These are phyloP conservation scores for Magnaporthales sp. DNA, from an alignment of 2,329 filamentous ascomycete species.

Conservation along the genomic window DNA sequence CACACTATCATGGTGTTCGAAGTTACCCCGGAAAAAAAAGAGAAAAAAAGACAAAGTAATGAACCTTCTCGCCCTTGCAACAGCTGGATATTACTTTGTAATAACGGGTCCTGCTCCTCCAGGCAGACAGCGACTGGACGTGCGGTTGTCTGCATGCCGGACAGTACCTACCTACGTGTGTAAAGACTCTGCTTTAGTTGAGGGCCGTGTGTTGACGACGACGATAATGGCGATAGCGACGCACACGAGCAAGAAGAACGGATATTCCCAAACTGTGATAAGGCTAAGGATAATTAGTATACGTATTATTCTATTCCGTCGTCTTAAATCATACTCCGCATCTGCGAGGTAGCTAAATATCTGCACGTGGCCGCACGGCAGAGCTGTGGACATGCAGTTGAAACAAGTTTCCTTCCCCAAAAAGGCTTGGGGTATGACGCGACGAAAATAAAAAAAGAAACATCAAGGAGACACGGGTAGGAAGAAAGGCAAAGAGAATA, in stretches of 20 bases:
- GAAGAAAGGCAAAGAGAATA: constrained; percentile 8
- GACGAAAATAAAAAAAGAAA: not conserved
- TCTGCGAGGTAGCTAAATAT: not conserved
- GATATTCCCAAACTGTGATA: not conserved
- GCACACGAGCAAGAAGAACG: not conserved
- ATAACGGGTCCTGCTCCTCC: not conserved
- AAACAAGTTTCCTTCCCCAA: not conserved
- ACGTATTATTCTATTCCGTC: not conserved
- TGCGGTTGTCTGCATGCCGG: too few relatives aligned
- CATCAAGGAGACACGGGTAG: too few relatives aligned
- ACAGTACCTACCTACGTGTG: too few relatives aligned
- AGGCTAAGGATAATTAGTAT: not conserved
- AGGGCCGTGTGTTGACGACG: not conserved
- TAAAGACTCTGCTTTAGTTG: not conserved
- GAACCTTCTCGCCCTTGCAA: not conserved
- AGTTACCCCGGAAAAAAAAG: not conserved
- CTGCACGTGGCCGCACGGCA: not conserved
- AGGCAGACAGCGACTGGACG: not conserved
- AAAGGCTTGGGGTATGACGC: not conserved
- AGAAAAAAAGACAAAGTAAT: not conserved
- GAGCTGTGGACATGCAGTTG: not conserved
- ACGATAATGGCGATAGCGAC: not conserved
- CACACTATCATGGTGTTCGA: not conserved
- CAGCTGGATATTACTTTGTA: not conserved
- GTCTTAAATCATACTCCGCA: not conserved